Evolutionary conservation across 495 filamentous ascomycete genomes (phyloP), one percentile per base, ranked within the genome.

Genomic region (Penicillium simplicissimum): DNA sequence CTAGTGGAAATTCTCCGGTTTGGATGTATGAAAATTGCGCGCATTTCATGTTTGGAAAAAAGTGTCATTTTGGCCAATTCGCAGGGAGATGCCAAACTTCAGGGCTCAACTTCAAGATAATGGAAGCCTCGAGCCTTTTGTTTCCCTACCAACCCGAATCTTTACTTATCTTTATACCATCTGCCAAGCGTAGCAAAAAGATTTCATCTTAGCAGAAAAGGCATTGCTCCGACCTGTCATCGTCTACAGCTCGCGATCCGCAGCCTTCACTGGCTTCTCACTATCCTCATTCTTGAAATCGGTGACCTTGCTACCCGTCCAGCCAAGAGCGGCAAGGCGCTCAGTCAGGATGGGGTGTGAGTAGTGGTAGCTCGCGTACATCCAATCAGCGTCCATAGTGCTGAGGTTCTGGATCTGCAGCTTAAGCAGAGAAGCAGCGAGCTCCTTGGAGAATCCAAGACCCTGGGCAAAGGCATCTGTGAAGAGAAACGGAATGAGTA

Each of bases 331-430:
- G 77, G 88, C 91, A 65, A 98, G 79, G 63, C 95, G 85, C 82
- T 98, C 96, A 8, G 93, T 88, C 57, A 98, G 83, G 64, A 98
- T 98, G 1, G 95, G 95, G 76, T 98, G 95, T 8, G 93, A 97
- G 83, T 93, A 96, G 79, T 98, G 91, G 79, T 98, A 98, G 79
- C 88, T 93, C 28, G 96, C 93, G 74, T 97, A 98, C 79, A 97
- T 84, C 90, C 89, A 96, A 74, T 98, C 96, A 42, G 95, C 95
- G 73, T 98, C 96, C 94, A 98, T 97, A 58, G 90, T 96, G 78
- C 91, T 93, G 58, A 98, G 82, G 70, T 98, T 98, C 79, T 98
- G 92, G 73, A 97, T 91, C 75, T 98, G 95, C 40, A 98, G 89
- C 80, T 98, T 98, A 77, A 98, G 90, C 61, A 98, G 83, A 15